Evolutionary conservation across 768 basidiomycete genomes (phyloP), one percentile per base, ranked within the genome.

Genomic region (Auriscalpium vulgare): DNA sequence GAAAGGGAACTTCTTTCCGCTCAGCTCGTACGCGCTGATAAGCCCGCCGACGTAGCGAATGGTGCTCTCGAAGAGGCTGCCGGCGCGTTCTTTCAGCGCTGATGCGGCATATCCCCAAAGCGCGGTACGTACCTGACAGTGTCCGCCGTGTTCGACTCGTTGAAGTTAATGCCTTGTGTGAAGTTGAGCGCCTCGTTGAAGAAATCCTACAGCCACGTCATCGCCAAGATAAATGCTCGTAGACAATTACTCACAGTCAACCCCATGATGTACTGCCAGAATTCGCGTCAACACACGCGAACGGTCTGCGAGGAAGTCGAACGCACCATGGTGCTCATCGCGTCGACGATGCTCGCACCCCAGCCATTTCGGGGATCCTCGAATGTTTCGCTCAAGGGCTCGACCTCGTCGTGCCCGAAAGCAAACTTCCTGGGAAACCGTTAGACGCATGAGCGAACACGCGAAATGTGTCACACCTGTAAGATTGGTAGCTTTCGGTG

Each of bases 11-110:
- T 80, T 59, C 54, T 75, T 56, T 8, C 78, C 78, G 56, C 81
- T 86, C 51, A 89, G 78, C 59, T 89, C 85, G 59, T 81, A 89
- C 5, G 87, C 79, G 54, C 80, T 84, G 44, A 90, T 64, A 10
- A 87, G 69, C 1, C 85, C 85, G 8, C 78, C 88, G 3, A 90
- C 63, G 51, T 82, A 85, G 45, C 88, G 85, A 61, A 90, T 90
- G 0, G 83, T 87, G 1, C 85, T 85, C 68, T 90, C 88, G 62
- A 90, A 89, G 4, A 89, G 71, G 58, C 84, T 86, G 55, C 17
- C 29, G 29, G 29, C 29, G 29, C 29, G 29, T 5, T 29, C 29
- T 29, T 29, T 29, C 29, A 29, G 29, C 29, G 29, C 29, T 7
- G 29, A 29, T 4, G 29, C 4, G 29, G 4, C 7, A 29, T 29